These are phyloP conservation scores for Plasmodium gallinaceum DNA, from an alignment of 169 alveolate species.

Conservation along the genomic window DNA sequence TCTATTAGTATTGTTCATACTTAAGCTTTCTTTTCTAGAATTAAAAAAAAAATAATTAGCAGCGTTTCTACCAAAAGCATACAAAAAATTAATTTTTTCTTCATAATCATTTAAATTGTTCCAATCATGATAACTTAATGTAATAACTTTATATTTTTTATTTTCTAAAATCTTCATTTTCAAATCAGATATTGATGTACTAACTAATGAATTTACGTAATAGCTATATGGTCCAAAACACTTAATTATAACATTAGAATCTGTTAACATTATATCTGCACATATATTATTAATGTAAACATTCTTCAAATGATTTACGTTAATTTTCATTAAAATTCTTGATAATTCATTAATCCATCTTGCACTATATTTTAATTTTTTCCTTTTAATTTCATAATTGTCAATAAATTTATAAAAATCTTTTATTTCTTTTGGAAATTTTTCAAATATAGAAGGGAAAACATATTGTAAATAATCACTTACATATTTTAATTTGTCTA, in stretches of 20 bases:
- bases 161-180: constrained; percentile 31
- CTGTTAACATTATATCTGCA: constrained; percentile 83
- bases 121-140: constrained; percentile 75
- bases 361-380: constrained; percentile 71
- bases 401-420: constrained; percentile 65
- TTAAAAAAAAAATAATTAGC: constrained; percentile 48
- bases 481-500: constrained; percentile 81
- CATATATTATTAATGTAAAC: constrained; percentile 80
- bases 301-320: constrained; percentile 80
- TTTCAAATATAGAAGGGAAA: constrained; percentile 62
- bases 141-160: constrained; percentile 54
- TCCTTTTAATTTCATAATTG: constrained; percentile 77
- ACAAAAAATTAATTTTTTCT: constrained; percentile 68
- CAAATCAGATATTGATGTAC: constrained; percentile 63
- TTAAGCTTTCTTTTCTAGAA: not conserved
- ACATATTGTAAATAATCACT: constrained; percentile 79
- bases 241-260: constrained; percentile 77
- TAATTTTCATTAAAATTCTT: constrained; percentile 56
- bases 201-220: constrained; percentile 82
- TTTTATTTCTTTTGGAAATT: constrained; percentile 76
- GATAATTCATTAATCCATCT: constrained; percentile 86
- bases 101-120: constrained; percentile 71
- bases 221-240: constrained; percentile 88
- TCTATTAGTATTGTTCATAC: not conserved
- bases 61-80: constrained; percentile 69